Conservation (phyloP, 2,329 filamentous ascomycete genomes). For the Phialophora verrucosa region DNA sequence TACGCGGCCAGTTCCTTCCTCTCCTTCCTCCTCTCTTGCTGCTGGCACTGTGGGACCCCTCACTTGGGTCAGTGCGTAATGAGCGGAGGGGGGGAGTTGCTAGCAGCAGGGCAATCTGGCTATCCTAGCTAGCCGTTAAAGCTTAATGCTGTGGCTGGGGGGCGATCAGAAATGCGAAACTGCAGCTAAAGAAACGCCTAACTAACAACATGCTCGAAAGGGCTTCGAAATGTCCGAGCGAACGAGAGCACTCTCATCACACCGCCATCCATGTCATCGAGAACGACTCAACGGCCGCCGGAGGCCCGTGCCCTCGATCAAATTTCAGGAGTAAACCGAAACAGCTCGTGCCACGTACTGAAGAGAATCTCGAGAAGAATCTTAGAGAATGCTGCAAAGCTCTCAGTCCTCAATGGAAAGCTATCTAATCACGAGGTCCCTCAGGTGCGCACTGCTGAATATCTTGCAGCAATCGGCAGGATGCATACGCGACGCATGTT, state of each 20-base stretch:
- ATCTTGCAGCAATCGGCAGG: not conserved
- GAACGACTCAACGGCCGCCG: not conserved
- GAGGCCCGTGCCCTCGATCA: not conserved
- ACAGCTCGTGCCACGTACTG: not conserved
- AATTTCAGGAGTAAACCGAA: not conserved
- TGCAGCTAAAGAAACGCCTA: not conserved
- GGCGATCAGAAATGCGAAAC: not conserved
- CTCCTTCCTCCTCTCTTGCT: not conserved
- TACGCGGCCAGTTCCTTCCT: not conserved
- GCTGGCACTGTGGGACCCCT: not conserved
- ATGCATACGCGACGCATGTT: not conserved
- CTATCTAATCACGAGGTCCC: not conserved
- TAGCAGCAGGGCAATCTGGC: not conserved
- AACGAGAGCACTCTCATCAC: not conserved
- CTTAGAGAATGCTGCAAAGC: not conserved
- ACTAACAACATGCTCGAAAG: not conserved
- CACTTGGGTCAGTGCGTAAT: not conserved
- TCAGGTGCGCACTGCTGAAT: not conserved
- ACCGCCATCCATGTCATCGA: not conserved
- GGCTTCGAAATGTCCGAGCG: not conserved
- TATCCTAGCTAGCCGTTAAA: not conserved
- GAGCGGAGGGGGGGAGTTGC: not conserved
- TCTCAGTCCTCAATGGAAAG: not conserved
- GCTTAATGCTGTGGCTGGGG: not conserved
- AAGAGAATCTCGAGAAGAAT: not conserved